Conservation (phyloP, 2,329 filamentous ascomycete species). For the Lasiodiplodia sp. region DNA sequence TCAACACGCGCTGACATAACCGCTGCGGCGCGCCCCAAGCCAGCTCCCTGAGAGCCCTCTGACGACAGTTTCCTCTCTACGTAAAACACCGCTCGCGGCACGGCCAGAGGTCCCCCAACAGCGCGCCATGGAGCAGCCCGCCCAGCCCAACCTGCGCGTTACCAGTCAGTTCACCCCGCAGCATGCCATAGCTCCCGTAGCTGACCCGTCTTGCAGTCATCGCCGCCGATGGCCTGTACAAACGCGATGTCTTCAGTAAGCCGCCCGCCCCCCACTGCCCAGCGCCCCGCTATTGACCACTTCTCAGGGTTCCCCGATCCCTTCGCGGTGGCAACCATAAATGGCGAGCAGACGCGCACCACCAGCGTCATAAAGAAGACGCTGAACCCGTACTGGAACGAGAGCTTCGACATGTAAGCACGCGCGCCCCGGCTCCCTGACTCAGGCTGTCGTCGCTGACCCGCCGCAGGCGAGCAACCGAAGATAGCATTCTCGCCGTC, state of each 20-base stretch:
- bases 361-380: slow-evolving; percentile 97
- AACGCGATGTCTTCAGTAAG: slow-evolving; percentile 97
- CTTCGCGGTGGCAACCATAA: slow-evolving; percentile 95
- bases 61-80: not conserved
- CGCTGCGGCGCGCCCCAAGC: slow-evolving; percentile 22
- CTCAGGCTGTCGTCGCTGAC: slow-evolving; percentile 36
- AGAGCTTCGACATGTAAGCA: slow-evolving; percentile 94
- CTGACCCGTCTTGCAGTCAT: slow-evolving; percentile 73
- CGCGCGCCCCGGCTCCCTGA: slow-evolving; percentile 32
- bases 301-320: slow-evolving; percentile 89
- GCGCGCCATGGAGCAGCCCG: slow-evolving; percentile 53
- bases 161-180: slow-evolving; percentile 72
- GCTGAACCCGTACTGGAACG: slow-evolving; percentile 99
- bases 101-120: not conserved
- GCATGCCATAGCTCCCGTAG: slow-evolving; percentile 29
- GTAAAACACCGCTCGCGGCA: not conserved
- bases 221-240: slow-evolving; percentile 97
- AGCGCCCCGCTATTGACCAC: slow-evolving; percentile 41
- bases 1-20: slow-evolving; percentile 30
- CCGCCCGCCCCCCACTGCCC: slow-evolving; percentile 48
- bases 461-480: slow-evolving; percentile 77
- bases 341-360: slow-evolving; percentile 98
- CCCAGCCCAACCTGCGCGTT: slow-evolving; percentile 83
- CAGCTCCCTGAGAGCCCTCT: slow-evolving; percentile 27
- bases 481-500: slow-evolving; percentile 95